phyloP scores from a whole-genome alignment of 2,329 filamentous ascomycete species.

The Pestalotiopsis sp. region DNA sequence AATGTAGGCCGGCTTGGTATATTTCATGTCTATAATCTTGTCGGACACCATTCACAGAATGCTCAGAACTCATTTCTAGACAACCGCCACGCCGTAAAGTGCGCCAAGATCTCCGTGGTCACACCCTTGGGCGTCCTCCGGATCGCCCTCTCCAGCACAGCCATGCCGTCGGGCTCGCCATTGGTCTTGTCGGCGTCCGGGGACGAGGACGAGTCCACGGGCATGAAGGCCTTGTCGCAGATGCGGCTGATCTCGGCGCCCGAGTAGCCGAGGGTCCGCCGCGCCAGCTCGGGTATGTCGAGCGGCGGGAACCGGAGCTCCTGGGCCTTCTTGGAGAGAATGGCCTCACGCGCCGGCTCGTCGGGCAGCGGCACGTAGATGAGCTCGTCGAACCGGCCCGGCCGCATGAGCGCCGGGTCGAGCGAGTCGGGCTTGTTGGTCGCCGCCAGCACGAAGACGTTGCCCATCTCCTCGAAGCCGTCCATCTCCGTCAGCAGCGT shows the following conservation, averaged over 20 bases:
- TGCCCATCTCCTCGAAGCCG: conserved; percentile 82
- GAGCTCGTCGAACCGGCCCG: conserved; percentile 82
- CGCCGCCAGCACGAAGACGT: conserved; percentile 85
- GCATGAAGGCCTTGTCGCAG: conserved; percentile 46
- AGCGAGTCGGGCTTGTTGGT: conserved; percentile 89
- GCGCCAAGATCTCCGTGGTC: conserved; percentile 36
- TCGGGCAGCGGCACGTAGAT: conserved; percentile 87
- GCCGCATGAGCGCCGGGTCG: conserved; percentile 82
- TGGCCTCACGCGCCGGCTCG: conserved; percentile 71
- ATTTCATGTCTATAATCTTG: neutral
- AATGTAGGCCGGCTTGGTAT: neutral
- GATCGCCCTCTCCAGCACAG: conserved; percentile 34
- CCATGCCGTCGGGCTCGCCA: conserved; percentile 19
- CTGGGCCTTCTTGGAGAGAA: conserved; percentile 70
- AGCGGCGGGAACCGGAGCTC: conserved; percentile 68
- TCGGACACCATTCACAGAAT: neutral
- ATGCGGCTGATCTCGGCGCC: conserved; percentile 77
- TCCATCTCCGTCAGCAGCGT: conserved; percentile 95
- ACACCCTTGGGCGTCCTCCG: conserved; percentile 39
- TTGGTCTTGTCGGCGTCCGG: neutral
- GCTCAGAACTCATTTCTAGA: conserved; percentile 3
- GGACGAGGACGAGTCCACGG: conserved; percentile 10
- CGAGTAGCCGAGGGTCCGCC: conserved; percentile 74
- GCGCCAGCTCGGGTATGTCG: conserved; percentile 65
- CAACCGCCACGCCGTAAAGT: conserved; percentile 38